Base-by-base conservation (phyloP, 148 eudicot species). In the Polygonum aviculare region DNA sequence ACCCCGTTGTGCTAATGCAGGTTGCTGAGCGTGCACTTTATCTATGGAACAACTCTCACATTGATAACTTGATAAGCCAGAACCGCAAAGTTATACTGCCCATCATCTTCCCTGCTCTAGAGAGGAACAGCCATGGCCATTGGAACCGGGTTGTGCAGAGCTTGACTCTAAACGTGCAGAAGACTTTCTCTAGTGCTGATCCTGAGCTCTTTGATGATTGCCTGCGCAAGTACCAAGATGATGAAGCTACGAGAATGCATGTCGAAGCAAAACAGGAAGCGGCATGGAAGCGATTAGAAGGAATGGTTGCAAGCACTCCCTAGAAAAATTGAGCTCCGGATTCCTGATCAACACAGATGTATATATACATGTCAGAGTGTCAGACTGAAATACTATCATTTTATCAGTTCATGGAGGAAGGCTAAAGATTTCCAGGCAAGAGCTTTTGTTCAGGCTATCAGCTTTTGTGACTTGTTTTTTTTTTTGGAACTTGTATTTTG, bases 91-190 rank as follows among this genome's bases (percentile, higher is more conserved):
- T 79, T 52, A 82, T 85, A 69, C 84, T 85, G 33, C 88, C 88
- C 47, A 80, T 82, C 47, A 80, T 85, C 80, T 74, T 85, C 47
- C 82, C 85, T 39, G 85, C 84, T 11, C 65, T 85, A 38, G 88
- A 85, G 84, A 82, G 31, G 74, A 85, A 85, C 69, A 71, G 82
- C 47, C 75, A 79, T 11, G 59, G 77, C 57, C 88, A 85, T 75
- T 85, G 88, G 88, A 85, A 85, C 69, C 85, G 80, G 75, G 88
- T 82, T 36, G 88, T 85, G 26, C 83, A 78, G 71, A 85, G 77
- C 80, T 83, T 85, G 79, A 85, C 88, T 11, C 80, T 47, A 11
- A 85, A 85, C 57, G 82, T 85, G 19, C 79, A 85, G 38, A 85
- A 85, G 81, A 79, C 83, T 18, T 85, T 82, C 76, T 76, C 85